Percentiles rank a stretch among this genome's conserved stretches.
Conservation (phyloP, 176 grass and related monocot genomes). For the Hordeum marinum region DNA sequence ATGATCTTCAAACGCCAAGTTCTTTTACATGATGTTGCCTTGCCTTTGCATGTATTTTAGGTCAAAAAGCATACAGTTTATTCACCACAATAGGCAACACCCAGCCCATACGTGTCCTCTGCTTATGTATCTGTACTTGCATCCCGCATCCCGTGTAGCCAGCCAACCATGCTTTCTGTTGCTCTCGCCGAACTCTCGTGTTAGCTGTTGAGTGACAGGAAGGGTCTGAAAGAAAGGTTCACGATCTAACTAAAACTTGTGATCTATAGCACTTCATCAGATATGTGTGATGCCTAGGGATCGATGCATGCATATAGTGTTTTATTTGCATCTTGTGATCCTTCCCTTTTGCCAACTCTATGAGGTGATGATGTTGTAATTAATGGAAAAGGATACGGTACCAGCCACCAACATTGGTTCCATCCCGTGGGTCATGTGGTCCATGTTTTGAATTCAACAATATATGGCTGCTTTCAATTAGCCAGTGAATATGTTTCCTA, state of each 20-base stretch:
- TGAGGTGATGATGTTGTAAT: not conserved
- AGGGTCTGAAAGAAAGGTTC: not conserved
- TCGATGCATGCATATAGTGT: not conserved
- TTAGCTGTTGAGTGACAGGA: not conserved
- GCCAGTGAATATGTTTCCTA: not conserved
- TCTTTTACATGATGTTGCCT: not conserved
- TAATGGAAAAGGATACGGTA: not conserved
- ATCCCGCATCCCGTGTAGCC: not conserved
- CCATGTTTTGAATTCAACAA: not conserved
- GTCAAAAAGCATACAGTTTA: not conserved
- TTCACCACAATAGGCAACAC: not conserved
- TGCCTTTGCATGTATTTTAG: not conserved
- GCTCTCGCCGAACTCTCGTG: not conserved
- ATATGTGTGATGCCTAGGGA: not conserved
- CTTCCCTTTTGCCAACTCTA: not conserved
- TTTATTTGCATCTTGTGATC: not conserved
- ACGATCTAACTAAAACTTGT: not conserved
- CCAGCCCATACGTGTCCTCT: not conserved
- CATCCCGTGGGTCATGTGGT: not conserved
- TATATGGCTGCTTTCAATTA: not conserved
- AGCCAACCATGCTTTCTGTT: not conserved
- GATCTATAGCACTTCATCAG: slow-evolving; percentile 1
- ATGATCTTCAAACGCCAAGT: not conserved
- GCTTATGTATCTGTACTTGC: not conserved
- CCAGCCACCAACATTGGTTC: not conserved